A percentile compares a stretch with the other conserved stretches of the same genome.
These are phyloP conservation scores for Kwoniella botswanensis DNA, from an alignment of 768 basidiomycete genomes.

Conservation along the genomic window DNA sequence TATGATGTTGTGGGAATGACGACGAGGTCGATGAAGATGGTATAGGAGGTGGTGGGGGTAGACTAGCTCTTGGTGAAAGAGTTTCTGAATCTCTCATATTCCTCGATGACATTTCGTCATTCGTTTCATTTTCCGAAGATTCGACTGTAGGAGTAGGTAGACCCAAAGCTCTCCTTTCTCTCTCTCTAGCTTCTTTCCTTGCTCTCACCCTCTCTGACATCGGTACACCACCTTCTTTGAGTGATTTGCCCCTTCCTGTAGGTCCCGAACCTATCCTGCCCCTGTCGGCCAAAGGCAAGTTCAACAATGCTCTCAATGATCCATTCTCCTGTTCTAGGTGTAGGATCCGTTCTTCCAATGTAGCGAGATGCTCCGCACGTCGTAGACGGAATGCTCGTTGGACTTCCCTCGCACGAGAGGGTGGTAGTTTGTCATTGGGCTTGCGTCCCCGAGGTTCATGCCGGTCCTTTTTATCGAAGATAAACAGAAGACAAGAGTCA, in stretches of 20 bases:
- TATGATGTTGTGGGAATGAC: conserved; percentile 10
- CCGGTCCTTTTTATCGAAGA: conserved; percentile 37
- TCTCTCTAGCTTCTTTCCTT: conserved; percentile 51
- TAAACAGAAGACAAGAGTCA: not conserved
- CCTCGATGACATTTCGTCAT: conserved; percentile 7
- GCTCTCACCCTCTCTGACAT: conserved; percentile 57
- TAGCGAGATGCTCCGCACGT: conserved; percentile 57
- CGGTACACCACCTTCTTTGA: conserved; percentile 58
- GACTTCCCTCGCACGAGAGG: conserved; percentile 58
- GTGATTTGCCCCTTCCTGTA: conserved; percentile 56
- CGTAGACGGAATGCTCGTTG: conserved; percentile 59
- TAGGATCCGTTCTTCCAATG: conserved; percentile 57
- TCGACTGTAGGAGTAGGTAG: conserved; percentile 27
- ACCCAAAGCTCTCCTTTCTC: conserved; percentile 44
- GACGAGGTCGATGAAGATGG: conserved; percentile 6
- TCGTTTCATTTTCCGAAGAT: conserved; percentile 16
- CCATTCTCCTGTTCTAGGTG: conserved; percentile 57
- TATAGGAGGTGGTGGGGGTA: not conserved
- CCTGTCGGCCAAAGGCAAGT: conserved; percentile 44
- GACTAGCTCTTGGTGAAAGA: conserved; percentile 30
- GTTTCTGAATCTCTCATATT: conserved; percentile 31
- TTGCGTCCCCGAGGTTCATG: conserved; percentile 57
- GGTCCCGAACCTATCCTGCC: conserved; percentile 56
- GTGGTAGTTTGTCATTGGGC: conserved; percentile 56
- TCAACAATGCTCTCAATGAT: conserved; percentile 50